These are phyloP conservation scores for Rhypophila decipiens DNA, from an alignment of 495 filamentous ascomycete species.

Conservation along the genomic window DNA sequence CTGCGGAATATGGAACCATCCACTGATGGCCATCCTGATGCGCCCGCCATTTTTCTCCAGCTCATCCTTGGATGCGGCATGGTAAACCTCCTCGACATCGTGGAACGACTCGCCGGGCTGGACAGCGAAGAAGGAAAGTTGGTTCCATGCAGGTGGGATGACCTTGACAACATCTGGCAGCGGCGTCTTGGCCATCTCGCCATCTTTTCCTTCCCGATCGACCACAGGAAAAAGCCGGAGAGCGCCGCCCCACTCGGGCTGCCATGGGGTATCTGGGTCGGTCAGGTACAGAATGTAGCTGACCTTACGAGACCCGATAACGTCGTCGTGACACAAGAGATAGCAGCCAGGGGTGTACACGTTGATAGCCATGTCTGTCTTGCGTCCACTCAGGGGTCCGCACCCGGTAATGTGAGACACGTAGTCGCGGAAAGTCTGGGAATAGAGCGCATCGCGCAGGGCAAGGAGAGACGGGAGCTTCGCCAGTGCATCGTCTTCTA, in stretches of 20 bases:
- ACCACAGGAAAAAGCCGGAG: constrained; percentile 79
- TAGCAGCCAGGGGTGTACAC: constrained; percentile 95
- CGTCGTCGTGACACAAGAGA: constrained; percentile 94
- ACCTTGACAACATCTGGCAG: constrained; percentile 64
- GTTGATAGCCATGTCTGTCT: constrained; percentile 99
- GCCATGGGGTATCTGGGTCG: constrained; percentile 87
- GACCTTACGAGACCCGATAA: constrained; percentile 87
- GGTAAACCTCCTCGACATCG: constrained; percentile 96
- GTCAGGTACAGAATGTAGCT: constrained; percentile 97
- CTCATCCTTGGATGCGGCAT: constrained; percentile 44
- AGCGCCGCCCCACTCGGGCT: constrained; percentile 89
- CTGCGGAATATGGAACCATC: constrained; percentile 99
- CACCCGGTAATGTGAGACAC: constrained; percentile 77
- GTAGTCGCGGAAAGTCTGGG: constrained; percentile 79
- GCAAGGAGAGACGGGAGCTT: constrained; percentile 78
- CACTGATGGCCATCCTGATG: constrained; percentile 93
- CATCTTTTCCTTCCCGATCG: constrained; percentile 56
- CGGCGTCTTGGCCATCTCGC: constrained; percentile 65
- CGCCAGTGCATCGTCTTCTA: constrained; percentile 73
- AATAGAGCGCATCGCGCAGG: constrained; percentile 91
- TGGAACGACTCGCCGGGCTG: constrained; percentile 97
- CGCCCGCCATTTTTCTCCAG: constrained; percentile 59
- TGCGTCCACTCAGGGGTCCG: constrained; percentile 80
- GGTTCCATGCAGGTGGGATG: constrained; percentile 93
- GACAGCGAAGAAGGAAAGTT: constrained; percentile 95